A percentile compares a stretch with the other conserved stretches of the same genome.
These are phyloP conservation scores for Diaporthe sp. DNA, from an alignment of 2,329 filamentous ascomycete genomes.

Conservation along the genomic window DNA sequence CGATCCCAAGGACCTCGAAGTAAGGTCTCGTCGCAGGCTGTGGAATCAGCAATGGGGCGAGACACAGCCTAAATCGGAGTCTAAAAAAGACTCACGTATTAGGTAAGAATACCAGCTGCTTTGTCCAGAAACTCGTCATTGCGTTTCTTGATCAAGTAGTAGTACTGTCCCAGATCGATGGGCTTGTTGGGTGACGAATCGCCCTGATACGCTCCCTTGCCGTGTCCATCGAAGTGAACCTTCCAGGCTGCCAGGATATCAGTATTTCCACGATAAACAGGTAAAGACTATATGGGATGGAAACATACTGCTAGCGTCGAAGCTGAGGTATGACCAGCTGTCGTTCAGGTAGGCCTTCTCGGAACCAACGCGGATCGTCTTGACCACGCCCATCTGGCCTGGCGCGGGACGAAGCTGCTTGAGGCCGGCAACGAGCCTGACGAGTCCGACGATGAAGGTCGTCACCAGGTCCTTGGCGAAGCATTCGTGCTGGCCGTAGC, in stretches of 20 bases:
- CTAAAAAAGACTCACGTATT: neutral
- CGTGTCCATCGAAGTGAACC: constrained; percentile 56
- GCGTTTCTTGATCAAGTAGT: constrained; percentile 25
- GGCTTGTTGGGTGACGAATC: constrained; percentile 5
- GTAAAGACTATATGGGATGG: neutral
- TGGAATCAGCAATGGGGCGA: neutral
- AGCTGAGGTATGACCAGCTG: constrained; percentile 61
- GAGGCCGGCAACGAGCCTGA: constrained; percentile 59
- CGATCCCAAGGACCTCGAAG: neutral
- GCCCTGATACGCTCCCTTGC: constrained; percentile 42
- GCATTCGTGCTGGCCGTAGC: constrained; percentile 60
- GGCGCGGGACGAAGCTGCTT: constrained; percentile 61
- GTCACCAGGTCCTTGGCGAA: constrained; percentile 51
- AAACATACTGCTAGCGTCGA: constrained; percentile 61
- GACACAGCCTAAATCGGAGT: no score
- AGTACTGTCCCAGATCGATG: constrained; percentile 23
- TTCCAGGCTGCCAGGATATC: constrained; percentile 51
- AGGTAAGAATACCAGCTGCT: neutral
- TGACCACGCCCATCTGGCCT: constrained; percentile 60
- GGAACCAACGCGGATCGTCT: constrained; percentile 56
- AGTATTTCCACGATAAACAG: constrained; percentile 38
- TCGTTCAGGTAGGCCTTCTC: constrained; percentile 62
- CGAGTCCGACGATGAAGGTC: constrained; percentile 57
- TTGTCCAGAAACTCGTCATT: constrained; percentile 1
- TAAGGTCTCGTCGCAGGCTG: neutral